Evolutionary conservation across 164 flowering plant species (phyloP), one percentile per base, ranked within the genome.

Genomic region (Magnolia sinica): DNA sequence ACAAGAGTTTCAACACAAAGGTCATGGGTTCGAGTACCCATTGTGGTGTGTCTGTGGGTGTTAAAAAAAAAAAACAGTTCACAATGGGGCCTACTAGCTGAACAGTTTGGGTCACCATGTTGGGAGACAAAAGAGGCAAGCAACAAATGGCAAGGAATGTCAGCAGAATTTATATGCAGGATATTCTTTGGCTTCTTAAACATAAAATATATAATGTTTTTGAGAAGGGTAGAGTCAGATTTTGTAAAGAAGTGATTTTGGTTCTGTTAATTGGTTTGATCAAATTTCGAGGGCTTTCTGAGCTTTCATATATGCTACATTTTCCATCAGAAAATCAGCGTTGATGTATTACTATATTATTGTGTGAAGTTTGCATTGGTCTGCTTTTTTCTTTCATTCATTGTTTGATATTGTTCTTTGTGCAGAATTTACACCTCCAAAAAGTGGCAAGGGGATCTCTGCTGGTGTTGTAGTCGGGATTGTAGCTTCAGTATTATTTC

Each of bases 381-480:
- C 16, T 0, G 2, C 16, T 55, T 16, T 55, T 55, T 55, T 16
- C 61, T 11, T 55, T 55, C 16, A 55, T 10, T 55, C 16, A 55
- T 16, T 55, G 61, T 11, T 55, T 55, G 61, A 55, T 55, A 16
- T 55, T 55, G 16, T 64, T 64, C 68, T n/a, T 37, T 64, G 8
- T 64, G 10, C 68, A 64, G 68, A 64, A n/a, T 64, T 64, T 23
- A n/a, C 7, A 64, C 68, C 68, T 64, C 68, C 68, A 55, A 55
- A 55, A 37, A 23, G 68, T 64, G 27, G 9, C 68, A 64, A 64
- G 24, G 11, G n/a, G 68, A 64, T 20, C 22, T 64, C 68, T 64
- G 24, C 24, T 64, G 68, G 24, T 64, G 24, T 4, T 64, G 68
- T 64, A 10, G 24, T 64, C n/a, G 68, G 68, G 11, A 64, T 64